phyloP scores from a whole-genome alignment of 192 early-diverging fungal genomes.

The Backusella liffmaniae region DNA sequence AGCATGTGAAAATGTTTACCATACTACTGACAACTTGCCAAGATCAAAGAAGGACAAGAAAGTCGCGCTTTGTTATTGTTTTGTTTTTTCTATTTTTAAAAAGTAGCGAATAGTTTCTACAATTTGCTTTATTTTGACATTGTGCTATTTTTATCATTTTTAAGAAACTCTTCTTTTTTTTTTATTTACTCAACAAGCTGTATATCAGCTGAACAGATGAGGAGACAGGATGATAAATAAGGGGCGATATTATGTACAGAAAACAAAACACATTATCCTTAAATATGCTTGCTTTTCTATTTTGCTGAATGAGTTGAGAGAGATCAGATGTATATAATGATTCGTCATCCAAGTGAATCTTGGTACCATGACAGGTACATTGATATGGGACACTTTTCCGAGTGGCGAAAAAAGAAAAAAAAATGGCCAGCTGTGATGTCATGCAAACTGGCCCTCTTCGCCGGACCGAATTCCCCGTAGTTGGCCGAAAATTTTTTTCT shows the following conservation, averaged over 20 bases:
- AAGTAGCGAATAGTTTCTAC: not conserved
- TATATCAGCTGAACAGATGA: not conserved
- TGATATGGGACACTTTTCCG: not conserved
- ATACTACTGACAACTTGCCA: not conserved
- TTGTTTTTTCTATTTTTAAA: not conserved
- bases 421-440: not conserved
- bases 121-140: not conserved
- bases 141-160: not conserved
- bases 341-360: not conserved
- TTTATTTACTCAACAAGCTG: not conserved
- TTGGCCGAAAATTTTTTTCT: too few species aligned
- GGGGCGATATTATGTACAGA: not conserved
- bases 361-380: slow-evolving; percentile 8
- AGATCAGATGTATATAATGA: not conserved
- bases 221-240: not conserved
- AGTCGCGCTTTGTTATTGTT: not conserved
- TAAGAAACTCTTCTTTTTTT: not conserved
- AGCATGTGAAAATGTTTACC: not conserved
- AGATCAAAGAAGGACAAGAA: not conserved
- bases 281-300: not conserved
- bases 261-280: not conserved
- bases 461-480: slow-evolving; percentile 1
- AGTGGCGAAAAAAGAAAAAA: not conserved
- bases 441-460: not conserved
- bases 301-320: not conserved